Percentiles rank a stretch among this genome's conserved stretches.
Evolutionary conservation across 495 filamentous ascomycete genomes (phyloP).

Genomic region (Xylaria telfairii): DNA sequence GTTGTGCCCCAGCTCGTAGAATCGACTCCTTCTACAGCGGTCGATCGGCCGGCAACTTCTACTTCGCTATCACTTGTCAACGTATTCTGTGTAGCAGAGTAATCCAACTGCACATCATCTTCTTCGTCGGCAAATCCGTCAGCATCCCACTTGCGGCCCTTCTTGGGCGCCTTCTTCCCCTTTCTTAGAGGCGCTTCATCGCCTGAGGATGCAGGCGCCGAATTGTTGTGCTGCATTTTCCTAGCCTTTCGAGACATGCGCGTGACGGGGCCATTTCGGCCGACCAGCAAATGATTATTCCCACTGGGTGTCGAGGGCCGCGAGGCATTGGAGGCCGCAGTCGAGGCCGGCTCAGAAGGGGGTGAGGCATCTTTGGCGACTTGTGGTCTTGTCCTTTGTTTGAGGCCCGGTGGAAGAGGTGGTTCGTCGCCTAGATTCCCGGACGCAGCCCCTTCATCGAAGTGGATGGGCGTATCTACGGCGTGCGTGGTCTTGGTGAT

Average conservation of each 20-base stretch:
- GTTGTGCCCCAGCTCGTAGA: constrained; percentile 81
- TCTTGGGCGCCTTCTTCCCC: constrained; percentile 72
- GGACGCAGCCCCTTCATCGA: constrained; percentile 49
- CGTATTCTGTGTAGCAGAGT: constrained; percentile 66
- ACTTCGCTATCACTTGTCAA: constrained; percentile 60
- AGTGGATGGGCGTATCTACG: constrained; percentile 44
- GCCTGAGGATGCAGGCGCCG: constrained; percentile 78
- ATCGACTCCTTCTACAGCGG: constrained; percentile 73
- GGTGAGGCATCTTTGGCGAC: constrained; percentile 53
- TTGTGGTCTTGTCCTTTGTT: constrained; percentile 35
- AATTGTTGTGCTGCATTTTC: constrained; percentile 69
- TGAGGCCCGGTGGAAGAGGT: constrained; percentile 50
- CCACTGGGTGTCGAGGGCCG: constrained; percentile 76
- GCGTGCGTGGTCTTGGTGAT: constrained; percentile 38
- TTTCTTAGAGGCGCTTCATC: constrained; percentile 72
- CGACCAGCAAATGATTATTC: constrained; percentile 69
- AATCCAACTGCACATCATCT: constrained; percentile 81
- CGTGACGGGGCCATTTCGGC: constrained; percentile 70
- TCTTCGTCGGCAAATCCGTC: constrained; percentile 88
- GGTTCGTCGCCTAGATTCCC: constrained; percentile 49
- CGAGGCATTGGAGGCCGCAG: constrained; percentile 76
- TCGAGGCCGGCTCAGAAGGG: constrained; percentile 65
- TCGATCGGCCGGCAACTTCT: constrained; percentile 49
- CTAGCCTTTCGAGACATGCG: constrained; percentile 81
- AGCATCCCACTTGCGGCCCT: constrained; percentile 87